Evolutionary conservation across 306 rosid genomes (phyloP).

Genomic region (Quercus berberidifolia): DNA sequence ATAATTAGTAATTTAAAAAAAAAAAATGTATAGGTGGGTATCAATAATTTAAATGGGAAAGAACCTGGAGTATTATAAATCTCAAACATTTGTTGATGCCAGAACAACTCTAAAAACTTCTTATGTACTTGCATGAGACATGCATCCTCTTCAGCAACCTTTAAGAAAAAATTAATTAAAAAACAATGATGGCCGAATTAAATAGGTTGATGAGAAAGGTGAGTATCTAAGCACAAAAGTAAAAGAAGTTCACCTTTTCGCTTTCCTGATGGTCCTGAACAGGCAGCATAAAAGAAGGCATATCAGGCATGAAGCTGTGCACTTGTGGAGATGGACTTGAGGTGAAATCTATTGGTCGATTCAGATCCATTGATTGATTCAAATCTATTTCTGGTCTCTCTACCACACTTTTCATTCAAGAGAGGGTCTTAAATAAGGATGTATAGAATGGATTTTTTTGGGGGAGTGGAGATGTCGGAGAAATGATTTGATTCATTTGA

Average conservation of each 20-base stretch:
- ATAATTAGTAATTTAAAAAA: not conserved
- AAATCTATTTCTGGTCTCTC: not conserved
- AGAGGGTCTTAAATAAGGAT: not conserved
- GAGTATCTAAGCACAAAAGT: not conserved
- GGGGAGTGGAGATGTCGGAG: no score
- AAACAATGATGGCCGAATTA: not conserved
- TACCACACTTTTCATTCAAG: not conserved
- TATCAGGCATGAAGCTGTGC: not conserved
- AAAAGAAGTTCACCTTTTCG: slow-evolving; percentile 1
- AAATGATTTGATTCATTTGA: no score
- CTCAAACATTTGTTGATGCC: slow-evolving; percentile 19
- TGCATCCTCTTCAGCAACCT: not conserved
- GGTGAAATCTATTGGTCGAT: not conserved
- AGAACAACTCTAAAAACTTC: slow-evolving; percentile 11
- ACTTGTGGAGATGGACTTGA: not conserved
- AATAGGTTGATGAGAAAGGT: not conserved
- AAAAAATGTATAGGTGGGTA: not conserved
- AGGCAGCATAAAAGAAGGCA: not conserved
- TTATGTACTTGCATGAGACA: slow-evolving; percentile 8
- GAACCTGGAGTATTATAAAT: slow-evolving; percentile 27
- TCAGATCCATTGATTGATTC: slow-evolving; percentile 7
- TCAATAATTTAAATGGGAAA: not conserved
- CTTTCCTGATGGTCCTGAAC: not conserved
- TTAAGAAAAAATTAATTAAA: not conserved
- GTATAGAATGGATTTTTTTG: not conserved